phyloP scores from a whole-genome alignment of 177 flowering plant genomes.

The Vitis hybrid region DNA sequence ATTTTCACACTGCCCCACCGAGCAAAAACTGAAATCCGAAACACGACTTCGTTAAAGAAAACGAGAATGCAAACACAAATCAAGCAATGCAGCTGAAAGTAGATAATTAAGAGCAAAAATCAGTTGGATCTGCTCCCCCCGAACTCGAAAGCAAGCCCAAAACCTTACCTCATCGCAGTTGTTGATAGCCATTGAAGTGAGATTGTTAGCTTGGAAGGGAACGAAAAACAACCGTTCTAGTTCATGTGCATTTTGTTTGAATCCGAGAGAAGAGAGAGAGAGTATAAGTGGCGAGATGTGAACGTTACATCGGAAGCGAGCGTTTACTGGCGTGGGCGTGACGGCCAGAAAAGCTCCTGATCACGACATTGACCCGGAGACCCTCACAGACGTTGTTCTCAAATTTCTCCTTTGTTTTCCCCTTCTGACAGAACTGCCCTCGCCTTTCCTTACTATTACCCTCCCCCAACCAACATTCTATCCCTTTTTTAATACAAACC shows the following conservation, averaged over 20 bases:
- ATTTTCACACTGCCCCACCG: too few relatives aligned
- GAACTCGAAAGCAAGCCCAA: neutral
- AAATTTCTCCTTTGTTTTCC: neutral
- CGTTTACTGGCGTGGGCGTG: conserved; percentile 6
- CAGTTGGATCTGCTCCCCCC: conserved; percentile 4
- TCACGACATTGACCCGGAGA: conserved; percentile 15
- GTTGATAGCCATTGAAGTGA: conserved; percentile 24
- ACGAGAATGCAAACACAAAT: too few relatives aligned
- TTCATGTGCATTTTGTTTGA: neutral
- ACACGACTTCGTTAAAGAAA: too few relatives aligned
- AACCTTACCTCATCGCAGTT: conserved; percentile 20
- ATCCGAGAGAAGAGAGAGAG: conserved; percentile 1
- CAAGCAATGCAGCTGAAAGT: neutral
- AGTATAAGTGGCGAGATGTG: neutral
- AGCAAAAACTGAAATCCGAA: too few relatives aligned
- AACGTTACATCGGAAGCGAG: conserved; percentile 17
- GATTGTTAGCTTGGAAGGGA: neutral
- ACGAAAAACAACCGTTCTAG: neutral
- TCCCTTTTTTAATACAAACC: neutral
- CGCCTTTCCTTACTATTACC: neutral
- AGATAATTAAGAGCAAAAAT: neutral
- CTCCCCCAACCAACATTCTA: neutral
- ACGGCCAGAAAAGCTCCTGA: conserved; percentile 27
- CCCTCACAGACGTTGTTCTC: conserved; percentile 5
- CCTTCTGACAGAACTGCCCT: conserved; percentile 4